phyloP scores from a whole-genome alignment of 2,329 filamentous ascomycete species.

The Colletotrichum sp. region DNA sequence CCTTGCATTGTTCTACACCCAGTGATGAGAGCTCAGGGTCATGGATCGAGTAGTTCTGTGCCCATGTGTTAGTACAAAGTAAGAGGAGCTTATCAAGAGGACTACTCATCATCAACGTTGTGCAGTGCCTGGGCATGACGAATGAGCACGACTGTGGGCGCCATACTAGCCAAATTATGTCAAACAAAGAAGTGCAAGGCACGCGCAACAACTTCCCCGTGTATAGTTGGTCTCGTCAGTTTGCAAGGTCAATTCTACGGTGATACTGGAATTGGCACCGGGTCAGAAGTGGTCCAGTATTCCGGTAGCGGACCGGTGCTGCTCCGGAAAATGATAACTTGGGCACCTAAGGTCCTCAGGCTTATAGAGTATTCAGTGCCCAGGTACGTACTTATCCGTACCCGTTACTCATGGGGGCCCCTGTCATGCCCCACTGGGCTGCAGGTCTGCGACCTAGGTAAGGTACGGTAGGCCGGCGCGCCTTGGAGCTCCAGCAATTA shows the following conservation, averaged over 20 bases:
- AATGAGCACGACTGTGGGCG: slow-evolving; percentile 75
- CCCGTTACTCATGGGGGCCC: background rate
- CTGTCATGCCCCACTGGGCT: background rate
- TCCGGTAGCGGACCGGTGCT: background rate
- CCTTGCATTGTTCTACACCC: slow-evolving; percentile 53
- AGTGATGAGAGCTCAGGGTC: slow-evolving; percentile 56
- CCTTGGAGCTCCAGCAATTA: background rate
- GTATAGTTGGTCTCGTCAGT: background rate
- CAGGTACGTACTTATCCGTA: background rate
- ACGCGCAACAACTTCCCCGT: background rate
- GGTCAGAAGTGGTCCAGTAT: background rate
- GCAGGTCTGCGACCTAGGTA: background rate
- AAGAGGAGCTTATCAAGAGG: background rate
- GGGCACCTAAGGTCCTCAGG: background rate
- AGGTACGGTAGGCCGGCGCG: background rate
- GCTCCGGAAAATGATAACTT: background rate
- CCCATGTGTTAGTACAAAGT: slow-evolving; percentile 24
- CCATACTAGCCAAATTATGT: slow-evolving; percentile 40
- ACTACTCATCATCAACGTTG: slow-evolving; percentile 56
- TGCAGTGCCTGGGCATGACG: slow-evolving; percentile 82
- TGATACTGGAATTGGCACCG: background rate
- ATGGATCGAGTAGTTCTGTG: slow-evolving; percentile 52
- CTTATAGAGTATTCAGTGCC: background rate
- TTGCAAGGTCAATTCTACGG: background rate
- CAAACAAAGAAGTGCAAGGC: background rate